Base-by-base conservation (phyloP, 805 yeast species). In the Saitoella complicata region DNA sequence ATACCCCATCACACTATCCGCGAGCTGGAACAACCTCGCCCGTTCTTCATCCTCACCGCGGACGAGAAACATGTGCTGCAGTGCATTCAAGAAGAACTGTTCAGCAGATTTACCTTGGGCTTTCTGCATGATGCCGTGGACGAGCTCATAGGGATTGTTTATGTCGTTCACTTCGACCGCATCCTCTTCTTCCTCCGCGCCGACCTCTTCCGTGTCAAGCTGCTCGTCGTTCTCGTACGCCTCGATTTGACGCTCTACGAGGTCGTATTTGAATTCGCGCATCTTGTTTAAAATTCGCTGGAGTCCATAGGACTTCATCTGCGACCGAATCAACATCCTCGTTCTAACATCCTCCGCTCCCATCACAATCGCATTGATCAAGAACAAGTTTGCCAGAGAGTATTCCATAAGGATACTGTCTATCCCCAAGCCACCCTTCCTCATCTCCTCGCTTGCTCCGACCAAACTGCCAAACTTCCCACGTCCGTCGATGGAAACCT, bases 401-500 rank as follows among this genome's bases (percentile, higher is more conserved):
- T 82, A 87, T 46, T 86, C 94, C 48, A 72, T 63, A 30, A 84
- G 63, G 45, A 76, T 73, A 45, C 69, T 70, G 55, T 82, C 88
- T 30, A 75, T 70, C 29, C 62, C 62, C 7, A 58, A 53, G 0
- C 76, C 73, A 2, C 68, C 64, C 5, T 70, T 59, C 47, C 75
- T 77, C 44, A 76, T 70, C 52, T 88, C 96, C 7, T 80, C 91
- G 47, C 84, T 78, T 0, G 95, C 94, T 1, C 96, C 96, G 6
- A 88, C 97, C 54, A 80, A 61, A 0, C 95, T 83, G 7, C 95
- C 95, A 71, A 82, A 70, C 54, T 76, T 80, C 6, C 97, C 97
- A 53, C 87, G 71, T 2, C 95, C 95, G 46, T 77, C 84, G 39
- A 85, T 54, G 0, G 87, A 78, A 41, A 71, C 72, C 42, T 71